Evolutionary conservation across 345 rosid species (phyloP), one percentile per base, ranked within the genome.

Genomic region (Pugionium cornutum): DNA sequence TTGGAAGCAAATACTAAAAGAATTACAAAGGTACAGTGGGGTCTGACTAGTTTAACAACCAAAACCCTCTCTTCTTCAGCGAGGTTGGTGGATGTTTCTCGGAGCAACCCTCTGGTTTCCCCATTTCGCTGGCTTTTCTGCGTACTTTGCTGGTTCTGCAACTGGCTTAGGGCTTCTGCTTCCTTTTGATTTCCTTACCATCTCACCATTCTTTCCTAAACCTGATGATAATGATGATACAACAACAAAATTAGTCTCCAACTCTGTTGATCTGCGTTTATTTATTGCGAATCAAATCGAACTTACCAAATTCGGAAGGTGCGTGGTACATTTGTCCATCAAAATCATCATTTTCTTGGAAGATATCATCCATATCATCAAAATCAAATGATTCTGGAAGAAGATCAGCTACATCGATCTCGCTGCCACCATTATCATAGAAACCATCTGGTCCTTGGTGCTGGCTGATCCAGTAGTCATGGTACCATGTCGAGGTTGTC

Each of bases 391-490:
- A 40, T 31, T 86, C 96, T 0, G 98, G 91, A 35, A 86, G 81
- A 68, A 85, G 69, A 67, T 81, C 86, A 47, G 78, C 86, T 11
- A 74, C 68, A 34, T 74, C 77, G 0, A 82, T 18, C 18, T 18
- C 68, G 31, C 78, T 74, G 6, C 8, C 41, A 1, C 41, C 41
- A 51, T 85, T 76, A 55, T 83, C 83, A 28, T 79, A 78, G 68
- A 82, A 80, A 4, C 89, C 86, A 4, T 87, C 84, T 10, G 67
- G 76, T 2, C 75, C 86, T 53, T 86, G 87, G 67, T 85, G 82
- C 76, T 81, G 78, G 53, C 86, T 86, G 40, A 92, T 83, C 98
- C 98, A 92, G 68, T 85, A 92, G 49, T 92, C 88, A 5, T 74
- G 84, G 77, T 76, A 92, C 90, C 96, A 85, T 1, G 86, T 61